These are phyloP conservation scores for Manihot esculenta DNA, from an alignment of 441 rosid species.

Conservation along the genomic window DNA sequence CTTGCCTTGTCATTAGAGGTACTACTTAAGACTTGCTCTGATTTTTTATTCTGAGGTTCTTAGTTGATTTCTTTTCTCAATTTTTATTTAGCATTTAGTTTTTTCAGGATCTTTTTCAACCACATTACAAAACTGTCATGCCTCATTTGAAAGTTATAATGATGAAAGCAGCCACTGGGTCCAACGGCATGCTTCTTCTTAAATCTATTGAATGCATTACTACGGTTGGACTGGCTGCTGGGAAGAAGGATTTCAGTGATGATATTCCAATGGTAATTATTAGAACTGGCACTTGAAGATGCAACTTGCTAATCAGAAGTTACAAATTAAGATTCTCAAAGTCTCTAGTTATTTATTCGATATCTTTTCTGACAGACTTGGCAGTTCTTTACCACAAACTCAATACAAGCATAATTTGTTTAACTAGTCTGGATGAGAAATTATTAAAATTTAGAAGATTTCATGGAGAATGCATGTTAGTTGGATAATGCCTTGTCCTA, in stretches of 20 bases:
- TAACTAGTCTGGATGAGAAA: neutral
- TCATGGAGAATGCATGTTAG: neutral
- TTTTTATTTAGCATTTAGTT: neutral
- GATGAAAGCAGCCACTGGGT: slow-evolving; percentile 46
- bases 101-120: slow-evolving; percentile 48
- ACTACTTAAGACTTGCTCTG: neutral
- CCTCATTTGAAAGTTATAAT: slow-evolving; percentile 54
- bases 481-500: neutral
- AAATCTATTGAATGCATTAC: slow-evolving; percentile 55
- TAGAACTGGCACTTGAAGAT: neutral
- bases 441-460: neutral
- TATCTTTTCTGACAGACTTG: too few relatives aligned
- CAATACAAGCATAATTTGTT: neutral
- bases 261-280: slow-evolving; percentile 49
- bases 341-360: neutral
- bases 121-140: slow-evolving; percentile 52
- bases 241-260: slow-evolving; percentile 45
- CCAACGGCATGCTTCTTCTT: slow-evolving; percentile 48
- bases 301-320: neutral
- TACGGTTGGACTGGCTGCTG: slow-evolving; percentile 53
- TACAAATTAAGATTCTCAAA: neutral
- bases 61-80: neutral
- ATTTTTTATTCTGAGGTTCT: neutral
- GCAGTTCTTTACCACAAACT: neutral
- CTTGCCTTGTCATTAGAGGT: slow-evolving; percentile 55